phyloP scores from a whole-genome alignment of 2,329 filamentous ascomycete species.

The Exophiala oligosperma region DNA sequence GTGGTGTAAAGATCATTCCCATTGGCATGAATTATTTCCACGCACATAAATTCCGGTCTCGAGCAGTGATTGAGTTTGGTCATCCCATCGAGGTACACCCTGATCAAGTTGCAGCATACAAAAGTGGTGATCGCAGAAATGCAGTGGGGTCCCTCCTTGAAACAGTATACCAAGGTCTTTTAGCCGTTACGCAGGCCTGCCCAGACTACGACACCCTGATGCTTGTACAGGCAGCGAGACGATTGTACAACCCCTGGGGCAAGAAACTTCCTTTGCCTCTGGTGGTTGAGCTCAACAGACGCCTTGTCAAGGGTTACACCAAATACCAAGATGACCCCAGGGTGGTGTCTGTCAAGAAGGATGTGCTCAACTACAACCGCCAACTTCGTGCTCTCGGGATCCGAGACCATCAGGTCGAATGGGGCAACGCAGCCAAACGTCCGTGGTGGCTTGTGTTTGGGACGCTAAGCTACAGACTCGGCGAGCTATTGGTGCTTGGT shows the following conservation, averaged over 20 bases:
- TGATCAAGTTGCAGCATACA: conserved; percentile 83
- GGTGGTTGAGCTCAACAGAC: conserved; percentile 90
- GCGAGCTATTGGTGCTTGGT: conserved; percentile 74
- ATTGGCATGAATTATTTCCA: conserved; percentile 99
- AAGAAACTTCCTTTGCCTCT: conserved; percentile 90
- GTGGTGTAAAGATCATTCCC: conserved; percentile 89
- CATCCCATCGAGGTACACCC: conserved; percentile 80
- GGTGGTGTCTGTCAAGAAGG: conserved; percentile 71
- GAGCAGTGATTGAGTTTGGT: conserved; percentile 94
- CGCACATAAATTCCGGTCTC: conserved; percentile 94
- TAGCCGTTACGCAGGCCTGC: conserved; percentile 85
- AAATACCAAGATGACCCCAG: conserved; percentile 89
- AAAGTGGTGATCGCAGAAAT: conserved; percentile 77
- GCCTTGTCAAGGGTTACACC: conserved; percentile 86
- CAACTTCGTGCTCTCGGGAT: conserved; percentile 82
- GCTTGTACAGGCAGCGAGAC: conserved; percentile 88
- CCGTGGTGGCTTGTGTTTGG: conserved; percentile 73
- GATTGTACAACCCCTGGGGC: conserved; percentile 90
- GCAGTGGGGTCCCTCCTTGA: conserved; percentile 84
- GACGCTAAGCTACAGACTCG: conserved; percentile 75
- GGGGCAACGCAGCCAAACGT: conserved; percentile 66
- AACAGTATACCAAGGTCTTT: conserved; percentile 79
- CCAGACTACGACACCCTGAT: conserved; percentile 96
- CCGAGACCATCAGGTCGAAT: conserved; percentile 91
- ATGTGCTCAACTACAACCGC: conserved; percentile 82